phyloP scores from a whole-genome alignment of 2,329 filamentous ascomycete species.

The Aureobasidium sp. region DNA sequence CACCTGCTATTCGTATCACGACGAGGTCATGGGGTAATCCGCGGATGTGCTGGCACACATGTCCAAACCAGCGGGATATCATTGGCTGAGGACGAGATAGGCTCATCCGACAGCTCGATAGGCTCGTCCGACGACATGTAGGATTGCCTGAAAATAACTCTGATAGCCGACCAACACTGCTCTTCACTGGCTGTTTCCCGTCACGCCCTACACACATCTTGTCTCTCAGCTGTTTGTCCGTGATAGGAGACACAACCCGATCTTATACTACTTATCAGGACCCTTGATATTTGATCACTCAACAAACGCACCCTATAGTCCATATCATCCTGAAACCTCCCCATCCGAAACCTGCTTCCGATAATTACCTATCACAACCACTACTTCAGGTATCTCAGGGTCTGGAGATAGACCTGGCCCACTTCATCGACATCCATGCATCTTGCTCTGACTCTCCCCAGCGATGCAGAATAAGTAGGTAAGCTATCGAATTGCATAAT shows the following conservation, averaged over 20 bases:
- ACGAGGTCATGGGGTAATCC: neutral
- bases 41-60: neutral
- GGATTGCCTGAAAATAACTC: no score
- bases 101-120: neutral
- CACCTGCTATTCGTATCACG: neutral
- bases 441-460: neutral
- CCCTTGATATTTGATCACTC: neutral
- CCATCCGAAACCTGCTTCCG: constrained; percentile 8
- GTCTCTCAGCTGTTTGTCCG: no score
- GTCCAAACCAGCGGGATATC: neutral
- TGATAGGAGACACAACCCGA: constrained; percentile 1
- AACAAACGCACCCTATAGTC: neutral
- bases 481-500: neutral
- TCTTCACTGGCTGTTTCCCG: neutral
- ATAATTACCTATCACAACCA: neutral
- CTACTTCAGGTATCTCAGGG: neutral
- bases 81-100: neutral
- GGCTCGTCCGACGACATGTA: no score
- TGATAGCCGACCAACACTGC: no score
- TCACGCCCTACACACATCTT: neutral
- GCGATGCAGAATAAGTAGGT: neutral
- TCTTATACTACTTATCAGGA: neutral
- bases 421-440: constrained; percentile 42
- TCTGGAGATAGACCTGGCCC: constrained; percentile 32
- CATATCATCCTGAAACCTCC: neutral